Percentiles rank a stretch among this genome's conserved stretches.
Conservation (phyloP, 2,329 filamentous ascomycete genomes). For the Microdochium paspali region DNA sequence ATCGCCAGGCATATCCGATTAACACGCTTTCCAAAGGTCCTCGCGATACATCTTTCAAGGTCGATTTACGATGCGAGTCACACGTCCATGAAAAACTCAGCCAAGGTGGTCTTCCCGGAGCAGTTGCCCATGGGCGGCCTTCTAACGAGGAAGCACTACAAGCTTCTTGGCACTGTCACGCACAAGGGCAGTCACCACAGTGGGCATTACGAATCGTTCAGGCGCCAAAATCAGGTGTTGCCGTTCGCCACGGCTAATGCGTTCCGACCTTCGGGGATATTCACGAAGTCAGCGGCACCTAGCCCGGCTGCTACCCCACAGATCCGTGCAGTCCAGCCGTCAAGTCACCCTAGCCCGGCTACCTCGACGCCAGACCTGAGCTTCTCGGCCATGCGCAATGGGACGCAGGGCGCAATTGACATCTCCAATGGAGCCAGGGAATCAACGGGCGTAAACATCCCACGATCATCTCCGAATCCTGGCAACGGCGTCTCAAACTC, state of each 20-base stretch:
- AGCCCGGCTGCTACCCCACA: constrained; percentile 36
- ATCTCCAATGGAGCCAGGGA: constrained; percentile 19
- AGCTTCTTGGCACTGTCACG: constrained; percentile 76
- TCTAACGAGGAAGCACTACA: constrained; percentile 70
- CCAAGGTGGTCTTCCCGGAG: constrained; percentile 89
- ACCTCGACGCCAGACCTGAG: constrained; percentile 38
- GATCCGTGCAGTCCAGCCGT: constrained; percentile 23
- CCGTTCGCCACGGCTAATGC: constrained; percentile 77
- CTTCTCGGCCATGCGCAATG: constrained; percentile 13
- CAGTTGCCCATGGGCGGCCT: constrained; percentile 73
- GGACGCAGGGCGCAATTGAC: not conserved
- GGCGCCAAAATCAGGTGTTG: constrained; percentile 69
- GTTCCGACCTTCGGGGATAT: constrained; percentile 67
- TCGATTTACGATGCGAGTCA: constrained; percentile 78
- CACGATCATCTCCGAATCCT: constrained; percentile 7
- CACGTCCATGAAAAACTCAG: constrained; percentile 82
- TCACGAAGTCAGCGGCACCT: constrained; percentile 52
- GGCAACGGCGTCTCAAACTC: constrained; percentile 6
- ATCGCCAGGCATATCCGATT: constrained; percentile 87
- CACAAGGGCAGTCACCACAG: constrained; percentile 95
- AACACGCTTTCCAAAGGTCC: constrained; percentile 76
- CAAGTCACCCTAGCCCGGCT: constrained; percentile 28
- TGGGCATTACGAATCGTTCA: constrained; percentile 94
- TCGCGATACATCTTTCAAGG: constrained; percentile 85
- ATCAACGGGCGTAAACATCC: constrained; percentile 10